Base-by-base conservation (phyloP, 1,284 basidiomycete genomes). In the Omphalotus olearius region DNA sequence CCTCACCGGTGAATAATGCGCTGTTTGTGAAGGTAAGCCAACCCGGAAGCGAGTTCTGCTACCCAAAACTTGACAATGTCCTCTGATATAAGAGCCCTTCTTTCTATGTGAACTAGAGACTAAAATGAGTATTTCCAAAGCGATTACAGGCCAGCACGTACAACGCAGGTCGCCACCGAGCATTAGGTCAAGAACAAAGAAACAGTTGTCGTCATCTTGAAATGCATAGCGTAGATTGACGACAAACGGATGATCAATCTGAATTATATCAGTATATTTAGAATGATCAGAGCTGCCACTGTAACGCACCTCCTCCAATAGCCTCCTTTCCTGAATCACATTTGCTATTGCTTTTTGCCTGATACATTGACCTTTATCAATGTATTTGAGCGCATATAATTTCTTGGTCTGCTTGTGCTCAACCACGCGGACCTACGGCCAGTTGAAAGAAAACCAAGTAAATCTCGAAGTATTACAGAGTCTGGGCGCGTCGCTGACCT, bases 131-230 rank as follows among this genome's bases (percentile, higher is more conserved):
- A 46, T 43, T n/a, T 37, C 44, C 38, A 46, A 43, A 55, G 52
- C 50, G 47, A 45, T 41, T 38, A 17, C 30, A 16, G 11, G 78
- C 73, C 39, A 26, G 41, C 13, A 75, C 90, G 62, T 65, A 93
- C 91, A 98, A 59, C 95, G 78, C 60, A 98, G 69, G 69, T 98
- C 94, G 7, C 95, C 95, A 20, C 95, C 95, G 1, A 98, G 74
- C 95, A 98, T 98, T 45, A 98, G 78, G 67, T 98, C 95, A 52
- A 98, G 74, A 7, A 98, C 94, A 72, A 98, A 98, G 78, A 98
- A 98, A 64, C 95, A 93, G 66, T 97, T 98, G 64, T 94, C 90
- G 63, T 98, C 95, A 64, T 98, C 95, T 68, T 98, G 95, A 67
- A 98, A 98, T 2, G 95, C 95, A 66, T 97, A 98, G 40, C 94